A percentile compares a stretch with the other conserved stretches of the same genome.
Conservation (phyloP, 1,139 yeast genomes). For the Saccharomyces hybrid region DNA sequence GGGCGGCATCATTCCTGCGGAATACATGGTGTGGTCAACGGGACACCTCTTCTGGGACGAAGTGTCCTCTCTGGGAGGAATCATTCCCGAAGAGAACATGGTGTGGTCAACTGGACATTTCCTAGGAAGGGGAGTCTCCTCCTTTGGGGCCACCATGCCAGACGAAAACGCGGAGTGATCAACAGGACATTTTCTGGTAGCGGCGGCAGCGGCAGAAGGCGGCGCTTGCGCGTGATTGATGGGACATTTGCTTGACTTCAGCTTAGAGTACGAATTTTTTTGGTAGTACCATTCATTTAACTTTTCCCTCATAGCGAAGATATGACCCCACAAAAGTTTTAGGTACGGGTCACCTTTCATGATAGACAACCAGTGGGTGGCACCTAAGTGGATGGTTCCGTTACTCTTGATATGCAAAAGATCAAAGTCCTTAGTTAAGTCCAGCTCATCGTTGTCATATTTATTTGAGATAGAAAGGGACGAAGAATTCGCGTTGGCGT, state of each 20-base stretch:
- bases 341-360: conserved; percentile 47
- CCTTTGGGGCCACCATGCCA: neutral
- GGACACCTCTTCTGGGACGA: conserved; percentile 12
- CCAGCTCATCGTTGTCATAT: conserved; percentile 34
- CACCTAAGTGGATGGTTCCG: conserved; percentile 44
- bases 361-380: conserved; percentile 46
- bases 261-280: conserved; percentile 3
- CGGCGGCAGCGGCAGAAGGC: neutral
- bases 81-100: conserved; percentile 3
- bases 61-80: conserved; percentile 1
- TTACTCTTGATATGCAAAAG: conserved; percentile 43
- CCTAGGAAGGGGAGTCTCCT: neutral
- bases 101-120: conserved; percentile 18
- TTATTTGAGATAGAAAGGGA: conserved; percentile 6
- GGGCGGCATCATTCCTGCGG: conserved; percentile 1
- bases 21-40: conserved; percentile 12
- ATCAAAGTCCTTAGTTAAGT: conserved; percentile 41
- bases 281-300: conserved; percentile 30
- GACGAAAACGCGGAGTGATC: conserved; percentile 3
- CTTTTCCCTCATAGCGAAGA: conserved; percentile 42
- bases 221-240: conserved; percentile 2
- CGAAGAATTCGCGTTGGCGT: neutral
- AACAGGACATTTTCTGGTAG: conserved; percentile 4
- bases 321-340: conserved; percentile 45
- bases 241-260: neutral